Conservation (phyloP, 129 eudicot species). For the Flaveria robusta region DNA sequence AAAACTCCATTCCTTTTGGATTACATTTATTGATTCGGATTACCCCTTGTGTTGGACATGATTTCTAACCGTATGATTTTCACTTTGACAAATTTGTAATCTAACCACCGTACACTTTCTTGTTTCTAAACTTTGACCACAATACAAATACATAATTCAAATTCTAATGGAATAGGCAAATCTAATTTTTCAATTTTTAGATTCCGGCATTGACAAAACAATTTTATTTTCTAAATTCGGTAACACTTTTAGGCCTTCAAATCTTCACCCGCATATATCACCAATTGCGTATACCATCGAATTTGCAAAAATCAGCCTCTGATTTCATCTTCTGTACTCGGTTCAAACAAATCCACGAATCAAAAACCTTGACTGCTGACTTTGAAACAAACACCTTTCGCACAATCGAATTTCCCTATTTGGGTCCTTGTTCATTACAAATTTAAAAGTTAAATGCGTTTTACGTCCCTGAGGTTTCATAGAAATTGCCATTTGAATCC, state of each 20-base stretch:
- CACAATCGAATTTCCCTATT: no score
- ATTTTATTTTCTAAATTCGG: not conserved
- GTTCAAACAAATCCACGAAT: no score
- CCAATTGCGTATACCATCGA: not conserved
- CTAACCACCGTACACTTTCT: not conserved
- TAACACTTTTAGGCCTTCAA: not conserved
- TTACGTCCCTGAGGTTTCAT: no score
- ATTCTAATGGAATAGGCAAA: not conserved
- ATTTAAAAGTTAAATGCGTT: no score
- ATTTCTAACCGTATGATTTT: not conserved
- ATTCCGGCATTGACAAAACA: not conserved
- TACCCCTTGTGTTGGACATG: not conserved
- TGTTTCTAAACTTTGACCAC: not conserved
- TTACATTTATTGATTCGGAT: not conserved
- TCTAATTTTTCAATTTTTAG: not conserved
- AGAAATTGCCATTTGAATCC: no score
- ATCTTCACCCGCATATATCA: not conserved
- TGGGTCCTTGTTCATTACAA: no score
- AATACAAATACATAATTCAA: not conserved
- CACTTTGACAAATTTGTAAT: not conserved
- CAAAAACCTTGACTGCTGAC: no score
- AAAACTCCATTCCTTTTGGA: not conserved
- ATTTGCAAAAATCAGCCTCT: not conserved
- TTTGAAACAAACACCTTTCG: no score
- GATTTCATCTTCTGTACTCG: no score